Conservation (phyloP, 768 basidiomycete genomes). For the Russula olivacea region DNA sequence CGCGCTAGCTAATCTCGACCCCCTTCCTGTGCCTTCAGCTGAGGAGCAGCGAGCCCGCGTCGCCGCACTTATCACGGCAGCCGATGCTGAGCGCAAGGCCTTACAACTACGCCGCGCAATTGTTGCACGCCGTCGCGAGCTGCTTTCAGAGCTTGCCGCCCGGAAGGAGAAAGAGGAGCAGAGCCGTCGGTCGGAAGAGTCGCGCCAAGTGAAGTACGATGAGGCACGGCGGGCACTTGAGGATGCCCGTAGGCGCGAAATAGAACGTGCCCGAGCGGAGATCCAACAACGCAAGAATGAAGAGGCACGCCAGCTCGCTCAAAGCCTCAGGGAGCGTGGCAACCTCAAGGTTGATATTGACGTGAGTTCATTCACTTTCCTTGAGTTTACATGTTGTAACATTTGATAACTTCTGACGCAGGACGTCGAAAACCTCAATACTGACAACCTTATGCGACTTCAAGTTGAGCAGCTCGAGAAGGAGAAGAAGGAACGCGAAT, state of each 20-base stretch:
- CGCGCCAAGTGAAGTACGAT: slow-evolving; percentile 62
- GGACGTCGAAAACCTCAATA: slow-evolving; percentile 81
- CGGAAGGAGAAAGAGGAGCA: slow-evolving; percentile 88
- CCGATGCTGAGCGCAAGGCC: slow-evolving; percentile 72
- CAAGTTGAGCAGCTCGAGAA: slow-evolving; percentile 96
- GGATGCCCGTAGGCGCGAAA: slow-evolving; percentile 56
- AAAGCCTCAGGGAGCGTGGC: slow-evolving; percentile 74
- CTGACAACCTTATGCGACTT: slow-evolving; percentile 77
- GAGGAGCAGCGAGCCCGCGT: slow-evolving; percentile 58
- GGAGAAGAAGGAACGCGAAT: slow-evolving; percentile 84
- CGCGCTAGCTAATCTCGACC: slow-evolving; percentile 55
- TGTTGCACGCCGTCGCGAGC: slow-evolving; percentile 77
- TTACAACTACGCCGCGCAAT: slow-evolving; percentile 71
- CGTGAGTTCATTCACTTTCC: slow-evolving; percentile 36
- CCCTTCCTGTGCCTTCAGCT: slow-evolving; percentile 38
- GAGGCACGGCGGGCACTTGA: slow-evolving; percentile 56
- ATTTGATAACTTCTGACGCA: slow-evolving; percentile 29
- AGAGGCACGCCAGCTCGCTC: slow-evolving; percentile 85
- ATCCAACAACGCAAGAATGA: slow-evolving; percentile 72
- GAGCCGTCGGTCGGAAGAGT: slow-evolving; percentile 64
- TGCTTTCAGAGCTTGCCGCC: slow-evolving; percentile 75
- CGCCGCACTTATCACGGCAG: slow-evolving; percentile 52
- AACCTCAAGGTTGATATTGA: slow-evolving; percentile 66
- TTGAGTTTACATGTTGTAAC: not conserved
- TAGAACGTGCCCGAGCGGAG: slow-evolving; percentile 61